These are phyloP conservation scores for Monascus purpureus DNA, from an alignment of 495 filamentous ascomycete genomes.

Conservation along the genomic window DNA sequence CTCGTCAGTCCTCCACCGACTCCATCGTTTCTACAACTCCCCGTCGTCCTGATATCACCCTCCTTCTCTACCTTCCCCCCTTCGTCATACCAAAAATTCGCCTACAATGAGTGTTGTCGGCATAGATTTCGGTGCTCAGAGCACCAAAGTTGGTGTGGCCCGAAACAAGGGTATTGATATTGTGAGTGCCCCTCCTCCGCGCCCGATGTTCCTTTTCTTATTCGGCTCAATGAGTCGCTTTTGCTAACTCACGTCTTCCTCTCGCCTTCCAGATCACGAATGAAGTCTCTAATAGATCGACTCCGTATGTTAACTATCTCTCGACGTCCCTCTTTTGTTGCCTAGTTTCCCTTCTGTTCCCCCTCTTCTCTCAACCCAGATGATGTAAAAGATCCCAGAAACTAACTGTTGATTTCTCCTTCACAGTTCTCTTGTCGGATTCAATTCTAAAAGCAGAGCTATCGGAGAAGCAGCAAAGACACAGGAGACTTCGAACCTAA, in stretches of 20 bases:
- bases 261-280: slow-evolving; percentile 68
- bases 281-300: slow-evolving; percentile 96
- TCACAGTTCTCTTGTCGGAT: slow-evolving; percentile 78
- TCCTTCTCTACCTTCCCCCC: slow-evolving; percentile 5
- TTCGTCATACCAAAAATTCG: slow-evolving; percentile 8
- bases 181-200: slow-evolving; percentile 46
- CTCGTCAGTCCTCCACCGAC: slow-evolving; percentile 16
- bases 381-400: background rate
- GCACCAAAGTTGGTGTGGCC: slow-evolving; percentile 94
- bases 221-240: background rate
- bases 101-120: slow-evolving; percentile 64
- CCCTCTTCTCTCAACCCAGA: no score
- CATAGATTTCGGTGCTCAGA: slow-evolving; percentile 92
- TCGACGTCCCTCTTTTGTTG: no score
- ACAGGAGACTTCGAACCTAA: slow-evolving; percentile 97
- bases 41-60: slow-evolving; percentile 7
- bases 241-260: background rate
- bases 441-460: slow-evolving; percentile 83
- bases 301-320: slow-evolving; percentile 91
- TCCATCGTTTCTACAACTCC: slow-evolving; percentile 10
- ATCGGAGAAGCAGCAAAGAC: slow-evolving; percentile 94
- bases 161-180: slow-evolving; percentile 98
- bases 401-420: slow-evolving; percentile 19
- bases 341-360: no score
- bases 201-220: slow-evolving; percentile 4